Evolutionary conservation across 2,329 filamentous ascomycete species (phyloP).

Genomic region (Clathrospora elynae): DNA sequence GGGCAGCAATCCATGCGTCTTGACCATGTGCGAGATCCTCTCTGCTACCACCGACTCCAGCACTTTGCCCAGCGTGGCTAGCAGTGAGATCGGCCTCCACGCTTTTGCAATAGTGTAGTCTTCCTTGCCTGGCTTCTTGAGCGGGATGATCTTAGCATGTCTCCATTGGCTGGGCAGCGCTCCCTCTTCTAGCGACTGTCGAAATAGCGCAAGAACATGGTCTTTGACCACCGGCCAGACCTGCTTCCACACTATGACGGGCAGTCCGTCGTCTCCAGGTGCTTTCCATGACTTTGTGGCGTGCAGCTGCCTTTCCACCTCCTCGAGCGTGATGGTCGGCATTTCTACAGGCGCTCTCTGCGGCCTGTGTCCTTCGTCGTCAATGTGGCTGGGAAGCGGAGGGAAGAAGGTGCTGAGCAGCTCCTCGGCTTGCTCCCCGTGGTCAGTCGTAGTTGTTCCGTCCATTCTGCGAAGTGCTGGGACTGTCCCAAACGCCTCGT

Average conservation of each 20-base stretch:
- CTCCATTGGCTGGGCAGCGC: conserved; percentile 14
- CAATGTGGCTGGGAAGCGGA: conserved; percentile 9
- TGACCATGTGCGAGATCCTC: conserved; percentile 34
- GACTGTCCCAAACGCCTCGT: conserved; percentile 17
- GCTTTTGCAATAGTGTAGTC: conserved; percentile 17
- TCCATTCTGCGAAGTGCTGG: conserved; percentile 11
- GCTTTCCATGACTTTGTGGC: conserved; percentile 16
- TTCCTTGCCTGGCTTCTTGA: conserved; percentile 15
- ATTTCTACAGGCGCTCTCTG: conserved; percentile 10
- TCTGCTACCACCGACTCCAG: conserved; percentile 29
- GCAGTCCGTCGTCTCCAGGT: conserved; percentile 14
- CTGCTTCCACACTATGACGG: conserved; percentile 16
- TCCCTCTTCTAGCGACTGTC: conserved; percentile 16
- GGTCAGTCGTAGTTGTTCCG: conserved; percentile 10
- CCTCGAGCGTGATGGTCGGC: conserved; percentile 12
- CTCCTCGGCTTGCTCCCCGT: conserved; percentile 11
- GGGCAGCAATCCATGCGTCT: conserved; percentile 37
- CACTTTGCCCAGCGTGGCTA: conserved; percentile 27
- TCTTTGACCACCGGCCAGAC: conserved; percentile 18
- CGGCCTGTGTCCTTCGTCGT: conserved; percentile 11
- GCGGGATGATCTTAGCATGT: conserved; percentile 14
- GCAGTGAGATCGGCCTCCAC: conserved; percentile 40
- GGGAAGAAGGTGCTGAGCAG: conserved; percentile 13
- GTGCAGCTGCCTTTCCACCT: conserved; percentile 11
- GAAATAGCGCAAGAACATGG: conserved; percentile 18